phyloP scores from a whole-genome alignment of 2,329 filamentous ascomycete species.

The Fusarium mangiferae region DNA sequence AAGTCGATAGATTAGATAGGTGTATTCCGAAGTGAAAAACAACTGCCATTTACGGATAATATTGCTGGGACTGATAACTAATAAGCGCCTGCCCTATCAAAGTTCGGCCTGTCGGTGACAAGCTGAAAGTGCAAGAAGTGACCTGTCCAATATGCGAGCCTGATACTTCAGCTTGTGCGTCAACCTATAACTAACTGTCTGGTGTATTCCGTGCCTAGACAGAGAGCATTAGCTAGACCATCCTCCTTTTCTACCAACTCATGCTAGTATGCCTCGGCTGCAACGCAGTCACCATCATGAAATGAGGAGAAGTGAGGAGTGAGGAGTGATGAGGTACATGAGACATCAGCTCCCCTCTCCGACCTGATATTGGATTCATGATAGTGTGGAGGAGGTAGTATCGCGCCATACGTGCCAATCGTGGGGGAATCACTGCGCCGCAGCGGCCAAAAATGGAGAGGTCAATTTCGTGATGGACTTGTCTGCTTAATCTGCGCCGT shows the following conservation, averaged over 20 bases:
- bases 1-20: slow-evolving; percentile 5
- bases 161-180: neutral
- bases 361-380: slow-evolving; percentile 20
- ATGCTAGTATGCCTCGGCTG: slow-evolving; percentile 9
- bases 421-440: slow-evolving; percentile 38
- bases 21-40: neutral
- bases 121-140: slow-evolving; percentile 10
- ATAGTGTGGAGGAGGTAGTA: slow-evolving; percentile 32
- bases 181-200: neutral
- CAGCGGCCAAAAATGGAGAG: neutral
- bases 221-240: slow-evolving; percentile 4
- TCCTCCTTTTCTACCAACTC: neutral
- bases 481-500: neutral
- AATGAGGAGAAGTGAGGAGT: neutral
- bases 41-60: slow-evolving; percentile 6
- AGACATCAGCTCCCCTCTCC: slow-evolving; percentile 30
- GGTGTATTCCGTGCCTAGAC: neutral
- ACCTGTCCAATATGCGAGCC: neutral
- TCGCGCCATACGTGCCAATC: slow-evolving; percentile 41
- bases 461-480: neutral
- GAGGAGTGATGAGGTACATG: slow-evolving; percentile 15
- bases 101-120: slow-evolving; percentile 5
- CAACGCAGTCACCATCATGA: slow-evolving; percentile 16
- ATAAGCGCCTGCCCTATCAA: slow-evolving; percentile 20
- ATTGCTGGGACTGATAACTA: slow-evolving; percentile 7